A percentile compares a stretch with the other conserved stretches of the same genome.
phyloP scores from a whole-genome alignment of 1,284 basidiomycete species.

The Pyrrhoderma noxium region DNA sequence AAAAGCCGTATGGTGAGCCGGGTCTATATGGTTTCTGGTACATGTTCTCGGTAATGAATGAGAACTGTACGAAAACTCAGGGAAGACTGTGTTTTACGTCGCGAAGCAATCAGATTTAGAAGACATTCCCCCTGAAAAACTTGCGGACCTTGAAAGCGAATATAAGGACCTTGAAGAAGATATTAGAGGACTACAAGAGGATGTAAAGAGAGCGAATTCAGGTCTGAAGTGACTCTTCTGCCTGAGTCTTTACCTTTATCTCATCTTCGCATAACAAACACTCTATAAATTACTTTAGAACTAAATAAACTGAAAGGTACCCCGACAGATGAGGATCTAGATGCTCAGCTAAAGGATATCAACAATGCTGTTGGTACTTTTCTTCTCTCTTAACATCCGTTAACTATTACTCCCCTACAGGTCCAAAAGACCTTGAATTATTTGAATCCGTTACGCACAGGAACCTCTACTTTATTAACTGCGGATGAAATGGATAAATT shows the following conservation, averaged over 20 bases:
- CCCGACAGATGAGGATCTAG: slow-evolving; percentile 65
- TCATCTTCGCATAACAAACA: background rate
- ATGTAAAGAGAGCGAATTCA: slow-evolving; percentile 42
- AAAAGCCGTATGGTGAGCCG: slow-evolving; percentile 69
- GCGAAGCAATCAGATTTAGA: slow-evolving; percentile 62
- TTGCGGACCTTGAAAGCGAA: slow-evolving; percentile 50
- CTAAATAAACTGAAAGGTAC: slow-evolving; percentile 51
- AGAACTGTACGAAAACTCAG: slow-evolving; percentile 73
- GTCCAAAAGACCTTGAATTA: slow-evolving; percentile 39
- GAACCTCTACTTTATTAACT: slow-evolving; percentile 52
- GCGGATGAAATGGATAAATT: slow-evolving; percentile 54
- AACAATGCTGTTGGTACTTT: slow-evolving; percentile 33
- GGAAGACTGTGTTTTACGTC: slow-evolving; percentile 82
- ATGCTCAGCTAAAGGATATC: slow-evolving; percentile 38
- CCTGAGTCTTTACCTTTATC: background rate
- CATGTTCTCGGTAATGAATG: slow-evolving; percentile 38
- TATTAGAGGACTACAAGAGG: slow-evolving; percentile 45
- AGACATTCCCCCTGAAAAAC: slow-evolving; percentile 48
- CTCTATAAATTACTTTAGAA: slow-evolving; percentile 36
- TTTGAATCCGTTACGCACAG: slow-evolving; percentile 59
- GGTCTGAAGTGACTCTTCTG: slow-evolving; percentile 37
- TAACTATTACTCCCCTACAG: slow-evolving; percentile 28
- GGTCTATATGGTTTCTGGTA: slow-evolving; percentile 21
- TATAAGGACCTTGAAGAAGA: slow-evolving; percentile 50
- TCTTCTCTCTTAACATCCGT: background rate